Percentiles rank a stretch among this genome's conserved stretches.
Conservation (phyloP, 148 eudicot species). For the Simmondsia chinensis region DNA sequence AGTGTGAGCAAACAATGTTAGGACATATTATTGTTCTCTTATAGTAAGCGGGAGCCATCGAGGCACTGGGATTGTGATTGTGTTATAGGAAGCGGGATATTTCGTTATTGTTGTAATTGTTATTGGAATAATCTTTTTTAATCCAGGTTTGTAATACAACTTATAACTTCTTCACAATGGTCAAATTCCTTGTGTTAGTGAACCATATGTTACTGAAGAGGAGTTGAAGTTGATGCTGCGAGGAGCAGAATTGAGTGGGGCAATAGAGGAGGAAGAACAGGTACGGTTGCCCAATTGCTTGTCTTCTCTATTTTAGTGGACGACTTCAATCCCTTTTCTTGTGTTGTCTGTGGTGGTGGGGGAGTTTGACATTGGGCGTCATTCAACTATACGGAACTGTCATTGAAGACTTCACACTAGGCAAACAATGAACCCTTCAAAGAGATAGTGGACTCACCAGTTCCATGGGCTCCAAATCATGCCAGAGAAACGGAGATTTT, state of each 20-base stretch:
- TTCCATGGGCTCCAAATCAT: no score
- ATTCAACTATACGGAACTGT: not conserved
- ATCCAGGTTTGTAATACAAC: constrained; percentile 1
- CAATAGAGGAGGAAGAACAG: constrained; percentile 99
- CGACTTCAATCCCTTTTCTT: not conserved
- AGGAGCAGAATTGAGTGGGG: constrained; percentile 95
- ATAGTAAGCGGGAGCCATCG: no score
- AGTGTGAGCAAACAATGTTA: no score
- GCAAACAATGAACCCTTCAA: no score
- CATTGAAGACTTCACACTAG: no score
- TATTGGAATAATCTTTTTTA: constrained; percentile 1
- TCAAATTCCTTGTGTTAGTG: constrained; percentile 37
- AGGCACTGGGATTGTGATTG: no score
- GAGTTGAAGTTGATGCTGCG: constrained; percentile 95
- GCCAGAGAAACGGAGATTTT: no score
- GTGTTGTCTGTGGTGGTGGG: not conserved
- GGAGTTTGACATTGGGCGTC: not conserved
- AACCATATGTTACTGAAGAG: constrained; percentile 95
- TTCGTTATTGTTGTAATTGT: not conserved
- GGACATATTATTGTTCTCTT: no score
- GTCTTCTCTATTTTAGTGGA: not conserved
- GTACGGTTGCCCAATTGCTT: constrained; percentile 19
- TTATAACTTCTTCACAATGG: constrained; percentile 4
- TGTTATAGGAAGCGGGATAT: no score
- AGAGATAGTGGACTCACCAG: no score